Evolutionary conservation across 2,329 filamentous ascomycete genomes (phyloP).

Genomic region (Ophiostoma sp.): DNA sequence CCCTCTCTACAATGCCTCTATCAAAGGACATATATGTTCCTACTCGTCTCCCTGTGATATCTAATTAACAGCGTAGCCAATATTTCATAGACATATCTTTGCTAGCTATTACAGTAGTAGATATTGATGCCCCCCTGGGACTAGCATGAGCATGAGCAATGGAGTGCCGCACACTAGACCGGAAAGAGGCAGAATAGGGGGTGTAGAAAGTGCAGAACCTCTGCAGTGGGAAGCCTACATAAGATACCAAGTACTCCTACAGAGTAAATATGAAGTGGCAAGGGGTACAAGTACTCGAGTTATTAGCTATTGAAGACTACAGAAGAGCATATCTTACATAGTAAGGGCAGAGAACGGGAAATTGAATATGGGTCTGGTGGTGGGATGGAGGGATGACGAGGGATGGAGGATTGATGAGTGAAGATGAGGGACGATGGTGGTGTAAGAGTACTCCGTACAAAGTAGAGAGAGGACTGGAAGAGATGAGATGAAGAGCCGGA

Average conservation of each 20-base stretch:
- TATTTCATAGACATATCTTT: neutral
- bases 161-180: conserved; percentile 21
- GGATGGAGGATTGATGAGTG: neutral
- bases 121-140: neutral
- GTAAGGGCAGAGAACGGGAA: conserved; percentile 12
- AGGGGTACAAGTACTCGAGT: neutral
- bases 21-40: neutral
- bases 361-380: conserved; percentile 19
- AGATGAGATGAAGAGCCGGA: neutral
- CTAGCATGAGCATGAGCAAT: conserved; percentile 11
- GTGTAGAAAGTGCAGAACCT: neutral
- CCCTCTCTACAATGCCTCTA: neutral
- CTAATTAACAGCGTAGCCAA: neutral
- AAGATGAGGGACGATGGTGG: neutral
- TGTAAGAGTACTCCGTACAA: too few species aligned
- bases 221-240: neutral
- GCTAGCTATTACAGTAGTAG: too few species aligned
- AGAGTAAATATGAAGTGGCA: neutral
- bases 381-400: neutral
- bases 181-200: conserved; percentile 16
- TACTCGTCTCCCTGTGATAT: too few species aligned
- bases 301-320: neutral
- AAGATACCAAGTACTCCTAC: too few species aligned
- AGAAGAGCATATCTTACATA: too few species aligned
- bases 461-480: neutral